Evolutionary conservation across 2,329 filamentous ascomycete genomes (phyloP).

Genomic region (Talaromyces verruculosus): DNA sequence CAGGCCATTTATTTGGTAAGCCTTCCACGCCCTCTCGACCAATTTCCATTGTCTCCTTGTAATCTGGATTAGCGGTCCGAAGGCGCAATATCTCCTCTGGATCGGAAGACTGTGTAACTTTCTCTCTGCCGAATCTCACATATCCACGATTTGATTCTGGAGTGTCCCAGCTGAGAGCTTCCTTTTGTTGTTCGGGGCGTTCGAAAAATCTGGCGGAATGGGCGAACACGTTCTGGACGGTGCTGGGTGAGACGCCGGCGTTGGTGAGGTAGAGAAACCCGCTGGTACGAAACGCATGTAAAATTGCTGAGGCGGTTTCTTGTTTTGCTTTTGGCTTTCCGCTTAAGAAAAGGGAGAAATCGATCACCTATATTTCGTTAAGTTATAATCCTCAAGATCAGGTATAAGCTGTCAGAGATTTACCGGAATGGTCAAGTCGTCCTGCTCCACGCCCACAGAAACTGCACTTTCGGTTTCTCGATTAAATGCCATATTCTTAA

Average conservation of each 20-base stretch:
- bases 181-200: slow-evolving; percentile 62
- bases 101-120: slow-evolving; percentile 61
- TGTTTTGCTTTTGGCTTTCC: slow-evolving; percentile 62
- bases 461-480: slow-evolving; percentile 8
- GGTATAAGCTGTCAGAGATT: slow-evolving; percentile 12
- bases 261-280: slow-evolving; percentile 89
- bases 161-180: slow-evolving; percentile 67
- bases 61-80: slow-evolving; percentile 52
- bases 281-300: slow-evolving; percentile 76
- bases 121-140: slow-evolving; percentile 68
- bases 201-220: slow-evolving; percentile 70
- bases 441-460: slow-evolving; percentile 42
- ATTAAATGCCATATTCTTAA: neutral
- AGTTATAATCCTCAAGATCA: neutral
- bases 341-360: slow-evolving; percentile 71
- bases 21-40: slow-evolving; percentile 60
- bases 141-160: slow-evolving; percentile 74
- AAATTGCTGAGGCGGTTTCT: slow-evolving; percentile 68
- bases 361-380: slow-evolving; percentile 62
- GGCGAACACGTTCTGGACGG: slow-evolving; percentile 63
- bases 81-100: slow-evolving; percentile 58
- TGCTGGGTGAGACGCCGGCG: slow-evolving; percentile 65
- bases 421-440: slow-evolving; percentile 47
- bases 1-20: slow-evolving; percentile 77
- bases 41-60: slow-evolving; percentile 63